Evolutionary conservation across 768 basidiomycete species (phyloP).

Genomic region (Asterophora parasitica): DNA sequence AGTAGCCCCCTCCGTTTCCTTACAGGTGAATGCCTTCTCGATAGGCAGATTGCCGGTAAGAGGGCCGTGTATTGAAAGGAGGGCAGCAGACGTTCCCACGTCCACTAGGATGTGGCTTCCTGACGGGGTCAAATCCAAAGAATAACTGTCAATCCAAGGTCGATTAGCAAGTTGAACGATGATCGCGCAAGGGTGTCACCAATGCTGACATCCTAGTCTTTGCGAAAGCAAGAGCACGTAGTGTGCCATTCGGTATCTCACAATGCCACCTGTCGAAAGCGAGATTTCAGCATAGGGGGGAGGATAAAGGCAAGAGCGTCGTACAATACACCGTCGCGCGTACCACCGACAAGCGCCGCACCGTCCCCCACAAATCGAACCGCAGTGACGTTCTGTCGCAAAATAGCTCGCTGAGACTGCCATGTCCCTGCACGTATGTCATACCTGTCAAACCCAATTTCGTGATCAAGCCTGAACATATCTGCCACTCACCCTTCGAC

Average conservation of each 20-base stretch:
- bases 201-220: slow-evolving; percentile 51
- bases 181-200: slow-evolving; percentile 3
- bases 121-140: slow-evolving; percentile 46
- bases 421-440: slow-evolving; percentile 42
- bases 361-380: slow-evolving; percentile 63
- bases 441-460: slow-evolving; percentile 5
- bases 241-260: slow-evolving; percentile 61
- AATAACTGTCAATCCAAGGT: slow-evolving; percentile 31
- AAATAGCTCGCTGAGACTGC: slow-evolving; percentile 60
- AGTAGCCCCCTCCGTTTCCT: slow-evolving; percentile 29
- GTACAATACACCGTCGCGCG: slow-evolving; percentile 65
- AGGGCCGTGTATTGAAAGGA: slow-evolving; percentile 46
- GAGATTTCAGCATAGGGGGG: slow-evolving; percentile 3
- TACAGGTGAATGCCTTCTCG: slow-evolving; percentile 46
- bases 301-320: slow-evolving; percentile 15
- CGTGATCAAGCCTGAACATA: not conserved
- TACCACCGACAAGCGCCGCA: slow-evolving; percentile 60
- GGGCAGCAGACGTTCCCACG: slow-evolving; percentile 43
- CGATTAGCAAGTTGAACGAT: not conserved
- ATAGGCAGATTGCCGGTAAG: slow-evolving; percentile 45
- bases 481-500: slow-evolving; percentile 40
- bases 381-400: slow-evolving; percentile 59
- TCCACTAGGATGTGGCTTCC: slow-evolving; percentile 52
- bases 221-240: slow-evolving; percentile 56
- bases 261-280: slow-evolving; percentile 53